A percentile compares a stretch with the other conserved stretches of the same genome.
phyloP scores from a whole-genome alignment of 768 basidiomycete genomes.

The Fistulinella prunicolor region DNA sequence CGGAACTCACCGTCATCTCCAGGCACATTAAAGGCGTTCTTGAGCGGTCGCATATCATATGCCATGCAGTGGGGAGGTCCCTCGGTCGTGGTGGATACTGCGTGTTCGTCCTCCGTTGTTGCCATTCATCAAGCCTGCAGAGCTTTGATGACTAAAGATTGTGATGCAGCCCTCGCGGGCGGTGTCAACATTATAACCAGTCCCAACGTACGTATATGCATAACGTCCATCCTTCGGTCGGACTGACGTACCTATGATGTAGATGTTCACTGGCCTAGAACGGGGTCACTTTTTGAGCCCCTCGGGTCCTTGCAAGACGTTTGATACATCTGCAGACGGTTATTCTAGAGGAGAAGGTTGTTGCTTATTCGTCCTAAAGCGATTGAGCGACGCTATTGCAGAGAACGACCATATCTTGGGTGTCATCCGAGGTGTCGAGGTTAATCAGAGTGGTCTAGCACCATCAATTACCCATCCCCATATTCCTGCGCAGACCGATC shows the following conservation, averaged over 20 bases:
- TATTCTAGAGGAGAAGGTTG: conserved; percentile 73
- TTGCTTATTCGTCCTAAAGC: conserved; percentile 68
- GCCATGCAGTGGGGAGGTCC: conserved; percentile 67
- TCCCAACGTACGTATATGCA: conserved; percentile 53
- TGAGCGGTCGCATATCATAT: conserved; percentile 71
- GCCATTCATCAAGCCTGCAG: conserved; percentile 70
- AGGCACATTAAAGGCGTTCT: conserved; percentile 65
- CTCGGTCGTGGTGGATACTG: conserved; percentile 69
- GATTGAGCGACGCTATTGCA: conserved; percentile 58
- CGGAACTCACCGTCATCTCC: neutral
- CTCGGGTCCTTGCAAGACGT: conserved; percentile 65
- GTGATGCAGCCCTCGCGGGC: conserved; percentile 65
- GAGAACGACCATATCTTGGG: conserved; percentile 70
- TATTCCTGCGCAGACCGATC: conserved; percentile 51
- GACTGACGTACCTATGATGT: conserved; percentile 5
- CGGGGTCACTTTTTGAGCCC: conserved; percentile 66
- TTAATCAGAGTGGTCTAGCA: conserved; percentile 68
- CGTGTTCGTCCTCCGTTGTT: conserved; percentile 69
- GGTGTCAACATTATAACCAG: conserved; percentile 72
- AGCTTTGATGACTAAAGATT: conserved; percentile 61
- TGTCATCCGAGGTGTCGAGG: conserved; percentile 64
- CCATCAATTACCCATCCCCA: conserved; percentile 76
- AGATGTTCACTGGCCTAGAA: conserved; percentile 72
- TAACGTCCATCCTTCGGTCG: neutral
- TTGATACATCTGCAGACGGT: conserved; percentile 70